phyloP scores from a whole-genome alignment of 306 rosid species.

The Senna tora region DNA sequence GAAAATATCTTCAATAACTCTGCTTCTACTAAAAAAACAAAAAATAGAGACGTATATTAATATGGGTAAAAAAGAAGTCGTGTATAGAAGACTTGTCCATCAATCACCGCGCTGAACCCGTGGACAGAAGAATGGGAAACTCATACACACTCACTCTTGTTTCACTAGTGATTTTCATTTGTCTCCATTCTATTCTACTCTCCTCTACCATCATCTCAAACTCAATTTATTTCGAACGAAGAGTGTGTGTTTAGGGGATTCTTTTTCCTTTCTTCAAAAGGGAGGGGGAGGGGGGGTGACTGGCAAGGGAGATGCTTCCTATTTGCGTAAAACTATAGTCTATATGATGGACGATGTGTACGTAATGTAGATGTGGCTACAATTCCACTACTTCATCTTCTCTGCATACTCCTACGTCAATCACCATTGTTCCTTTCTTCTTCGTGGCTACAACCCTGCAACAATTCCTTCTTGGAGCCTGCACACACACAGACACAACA shows the following conservation, averaged over 20 bases:
- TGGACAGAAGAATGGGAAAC: neutral
- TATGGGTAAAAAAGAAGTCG: no score
- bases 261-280: no score
- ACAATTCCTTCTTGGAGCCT: slow-evolving; percentile 80
- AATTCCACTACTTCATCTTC: slow-evolving; percentile 59
- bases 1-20: no score
- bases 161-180: neutral
- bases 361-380: no score
- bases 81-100: neutral
- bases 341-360: no score
- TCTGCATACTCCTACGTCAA: slow-evolving; percentile 65
- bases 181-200: neutral
- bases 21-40: no score
- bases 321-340: neutral
- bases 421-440: slow-evolving; percentile 45
- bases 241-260: no score
- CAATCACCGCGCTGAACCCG: neutral
- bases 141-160: neutral
- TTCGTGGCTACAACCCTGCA: slow-evolving; percentile 52
- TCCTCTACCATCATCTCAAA: neutral
- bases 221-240: neutral
- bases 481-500: slow-evolving; percentile 33
- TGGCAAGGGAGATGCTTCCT: neutral
- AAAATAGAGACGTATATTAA: no score
- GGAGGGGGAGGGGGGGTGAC: neutral